Conservation (phyloP, 2,329 filamentous ascomycete genomes). For the Diaporthe helianthi region DNA sequence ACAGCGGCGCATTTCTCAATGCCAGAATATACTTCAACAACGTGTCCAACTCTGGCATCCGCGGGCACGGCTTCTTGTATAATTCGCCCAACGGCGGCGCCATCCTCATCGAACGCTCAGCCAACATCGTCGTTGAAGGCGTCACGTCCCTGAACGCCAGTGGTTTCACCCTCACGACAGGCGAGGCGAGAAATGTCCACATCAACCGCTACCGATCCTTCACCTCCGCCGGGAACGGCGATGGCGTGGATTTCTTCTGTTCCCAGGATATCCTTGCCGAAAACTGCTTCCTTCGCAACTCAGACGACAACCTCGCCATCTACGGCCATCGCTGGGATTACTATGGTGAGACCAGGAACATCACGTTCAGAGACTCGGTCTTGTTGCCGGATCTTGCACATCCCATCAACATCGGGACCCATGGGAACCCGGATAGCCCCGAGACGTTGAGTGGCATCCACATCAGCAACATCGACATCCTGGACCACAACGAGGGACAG, state of each 20-base stretch:
- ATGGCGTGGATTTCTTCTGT: conserved; percentile 41
- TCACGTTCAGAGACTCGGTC: conserved; percentile 43
- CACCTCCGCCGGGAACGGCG: conserved; percentile 32
- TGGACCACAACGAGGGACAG: conserved; percentile 47
- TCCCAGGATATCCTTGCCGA: conserved; percentile 40
- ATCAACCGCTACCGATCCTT: conserved; percentile 13
- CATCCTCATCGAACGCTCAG: conserved; percentile 18
- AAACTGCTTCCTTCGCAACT: conserved; percentile 46
- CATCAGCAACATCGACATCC: conserved; percentile 46
- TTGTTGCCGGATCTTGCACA: conserved; percentile 45
- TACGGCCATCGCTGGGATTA: conserved; percentile 45
- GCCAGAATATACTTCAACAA: not conserved
- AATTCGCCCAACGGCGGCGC: conserved; percentile 9
- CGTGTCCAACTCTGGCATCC: conserved; percentile 12
- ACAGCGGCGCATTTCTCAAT: conserved; percentile 11
- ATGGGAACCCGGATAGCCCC: conserved; percentile 44
- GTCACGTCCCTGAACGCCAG: conserved; percentile 4
- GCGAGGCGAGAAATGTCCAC: conserved; percentile 2
- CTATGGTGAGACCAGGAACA: conserved; percentile 44
- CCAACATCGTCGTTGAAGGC: conserved; percentile 3
- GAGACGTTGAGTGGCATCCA: conserved; percentile 43
- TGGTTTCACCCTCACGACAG: conserved; percentile 16
- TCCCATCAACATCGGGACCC: conserved; percentile 46
- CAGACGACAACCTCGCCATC: conserved; percentile 46
- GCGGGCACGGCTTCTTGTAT: conserved; percentile 6